These are phyloP conservation scores for Puccinia polysora DNA, from an alignment of 1,284 basidiomycete genomes.

Conservation along the genomic window DNA sequence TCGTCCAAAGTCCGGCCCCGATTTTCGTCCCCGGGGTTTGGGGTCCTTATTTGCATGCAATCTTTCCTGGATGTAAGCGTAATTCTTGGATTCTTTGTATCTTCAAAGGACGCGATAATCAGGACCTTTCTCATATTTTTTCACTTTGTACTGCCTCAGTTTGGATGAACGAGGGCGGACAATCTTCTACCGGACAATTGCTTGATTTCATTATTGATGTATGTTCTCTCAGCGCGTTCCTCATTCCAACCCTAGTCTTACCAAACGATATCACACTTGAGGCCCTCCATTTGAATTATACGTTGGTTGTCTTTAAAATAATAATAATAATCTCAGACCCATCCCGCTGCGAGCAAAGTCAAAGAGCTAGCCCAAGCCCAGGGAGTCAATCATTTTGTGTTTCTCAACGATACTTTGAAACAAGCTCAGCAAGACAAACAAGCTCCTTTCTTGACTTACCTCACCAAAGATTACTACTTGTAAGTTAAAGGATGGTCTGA, in stretches of 20 bases:
- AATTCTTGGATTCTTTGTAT: no score
- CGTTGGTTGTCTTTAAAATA: no score
- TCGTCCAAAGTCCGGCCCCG: slow-evolving; percentile 68
- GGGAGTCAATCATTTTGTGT: slow-evolving; percentile 47
- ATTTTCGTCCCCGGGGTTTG: slow-evolving; percentile 89
- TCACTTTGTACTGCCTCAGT: slow-evolving; percentile 54
- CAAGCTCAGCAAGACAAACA: slow-evolving; percentile 45
- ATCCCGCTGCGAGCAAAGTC: slow-evolving; percentile 49
- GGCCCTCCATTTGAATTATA: no score
- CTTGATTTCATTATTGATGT: slow-evolving; percentile 39
- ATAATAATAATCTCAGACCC: no score
- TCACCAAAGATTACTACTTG: slow-evolving; percentile 51
- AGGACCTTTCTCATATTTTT: no score
- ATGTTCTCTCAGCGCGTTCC: no score
- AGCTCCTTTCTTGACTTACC: slow-evolving; percentile 47
- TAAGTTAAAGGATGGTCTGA: slow-evolving; percentile 48
- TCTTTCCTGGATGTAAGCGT: slow-evolving; percentile 71
- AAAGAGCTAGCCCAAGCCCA: slow-evolving; percentile 47
- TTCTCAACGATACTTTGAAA: slow-evolving; percentile 49
- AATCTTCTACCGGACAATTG: slow-evolving; percentile 90
- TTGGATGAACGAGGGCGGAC: slow-evolving; percentile 98
- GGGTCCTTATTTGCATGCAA: slow-evolving; percentile 87
- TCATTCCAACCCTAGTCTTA: no score
- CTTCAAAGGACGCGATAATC: no score
- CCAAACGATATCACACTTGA: no score